Evolutionary conservation across 768 basidiomycete genomes (phyloP).

Genomic region (Asterophora parasitica): DNA sequence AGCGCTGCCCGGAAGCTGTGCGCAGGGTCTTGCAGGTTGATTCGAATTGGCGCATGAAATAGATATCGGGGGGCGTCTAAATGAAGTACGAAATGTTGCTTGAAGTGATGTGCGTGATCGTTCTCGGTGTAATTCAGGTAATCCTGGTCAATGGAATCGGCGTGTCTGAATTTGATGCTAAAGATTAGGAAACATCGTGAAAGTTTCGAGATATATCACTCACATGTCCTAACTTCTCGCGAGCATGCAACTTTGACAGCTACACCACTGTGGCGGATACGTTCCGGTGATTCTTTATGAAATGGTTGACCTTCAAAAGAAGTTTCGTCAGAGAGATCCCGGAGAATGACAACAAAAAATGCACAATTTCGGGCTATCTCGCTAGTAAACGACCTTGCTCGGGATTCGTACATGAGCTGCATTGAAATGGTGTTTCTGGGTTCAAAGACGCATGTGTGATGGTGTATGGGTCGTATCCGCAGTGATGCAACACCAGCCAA

Average conservation of each 20-base stretch:
- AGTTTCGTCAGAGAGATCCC: no score
- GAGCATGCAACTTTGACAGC: no score
- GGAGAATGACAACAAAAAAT: neutral
- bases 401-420: constrained; percentile 4
- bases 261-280: no score
- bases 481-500: constrained; percentile 2
- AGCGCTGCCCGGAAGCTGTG: constrained; percentile 5
- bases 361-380: constrained; percentile 14
- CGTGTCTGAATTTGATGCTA: neutral
- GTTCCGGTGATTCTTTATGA: no score
- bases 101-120: neutral
- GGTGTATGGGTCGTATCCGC: neutral
- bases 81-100: constrained; percentile 4
- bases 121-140: neutral
- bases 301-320: neutral
- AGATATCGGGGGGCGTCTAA: neutral
- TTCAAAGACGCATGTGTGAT: neutral
- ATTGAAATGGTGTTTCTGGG: constrained; percentile 6
- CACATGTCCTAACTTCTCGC: constrained; percentile 1
- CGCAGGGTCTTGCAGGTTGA: neutral
- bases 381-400: constrained; percentile 11
- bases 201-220: no score
- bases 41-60: neutral
- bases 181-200: neutral
- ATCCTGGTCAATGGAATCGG: neutral